Base-by-base conservation (phyloP, 2,329 filamentous ascomycete genomes). In the Trichoderma oligosporum region DNA sequence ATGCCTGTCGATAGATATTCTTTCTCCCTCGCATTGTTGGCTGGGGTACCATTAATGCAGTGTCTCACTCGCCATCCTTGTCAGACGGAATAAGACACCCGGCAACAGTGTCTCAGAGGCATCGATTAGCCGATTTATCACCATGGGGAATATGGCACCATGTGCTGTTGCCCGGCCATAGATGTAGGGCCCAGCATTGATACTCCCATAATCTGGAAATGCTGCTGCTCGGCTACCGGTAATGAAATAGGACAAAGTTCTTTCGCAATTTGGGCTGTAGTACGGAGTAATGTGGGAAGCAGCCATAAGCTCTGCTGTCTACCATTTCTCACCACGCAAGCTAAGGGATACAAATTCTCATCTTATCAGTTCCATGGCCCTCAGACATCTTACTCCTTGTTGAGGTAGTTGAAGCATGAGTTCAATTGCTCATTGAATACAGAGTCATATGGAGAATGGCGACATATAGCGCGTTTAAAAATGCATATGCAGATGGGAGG, bases 31-130 rank as follows among this genome's bases (percentile, higher is more conserved):
- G 5, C 7, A n/a, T 25, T 7, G 9, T 27, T 27, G 29, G 7
- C 5, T 27, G 25, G 38, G 20, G 39, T 20, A 44, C 29, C 29
- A 24, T 1, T 2, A 12, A 29, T 24, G 5, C 18, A 25, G 20
- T 25, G 49, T 35, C 49, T 54, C 22, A 45, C 4, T 12, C 4
- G 20, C 20, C 7, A 6, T 22, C 29, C 29, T 20, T 25, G 49
- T 24, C 24, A 24, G n/a, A 12, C 25, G 39, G 35, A 29, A 11
- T 29, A 27, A 36, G 7, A 22, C n/a, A 20, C 51, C 51, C 29
- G 39, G 22, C 51, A 54, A 54, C 51, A 4, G 39, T 54, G 51
- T 54, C 49, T 53, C 27, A 36, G 20, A 35, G 49, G 49, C 8
- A 9, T 35, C n/a, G 20, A 20, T 20, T 35, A n/a, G n/a, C 20